These are phyloP conservation scores for Cyclotella baltica DNA, from an alignment of 108 stramenopile species.

Conservation along the genomic window DNA sequence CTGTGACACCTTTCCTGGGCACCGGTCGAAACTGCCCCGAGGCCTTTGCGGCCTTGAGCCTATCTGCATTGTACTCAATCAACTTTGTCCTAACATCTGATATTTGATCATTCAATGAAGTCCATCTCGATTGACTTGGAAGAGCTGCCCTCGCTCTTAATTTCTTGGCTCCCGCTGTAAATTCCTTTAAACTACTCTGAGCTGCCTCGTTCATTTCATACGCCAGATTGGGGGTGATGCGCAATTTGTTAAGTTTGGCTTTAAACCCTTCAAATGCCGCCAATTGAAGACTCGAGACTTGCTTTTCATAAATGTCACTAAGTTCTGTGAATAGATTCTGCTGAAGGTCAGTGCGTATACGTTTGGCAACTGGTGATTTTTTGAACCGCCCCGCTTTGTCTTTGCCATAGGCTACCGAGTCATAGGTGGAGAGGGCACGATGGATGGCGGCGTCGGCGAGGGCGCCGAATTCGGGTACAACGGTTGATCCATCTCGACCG, in stretches of 20 bases:
- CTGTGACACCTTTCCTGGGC: conserved; percentile 89
- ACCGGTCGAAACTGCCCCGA: conserved; percentile 79
- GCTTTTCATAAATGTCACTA: conserved; percentile 63
- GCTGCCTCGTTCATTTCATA: conserved; percentile 74
- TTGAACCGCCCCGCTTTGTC: conserved; percentile 31
- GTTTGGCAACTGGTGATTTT: conserved; percentile 61
- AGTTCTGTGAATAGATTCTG: conserved; percentile 68
- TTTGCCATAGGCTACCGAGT: conserved; percentile 36
- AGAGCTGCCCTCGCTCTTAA: conserved; percentile 39
- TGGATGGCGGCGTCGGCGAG: conserved; percentile 72
- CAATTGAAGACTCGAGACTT: conserved; percentile 61
- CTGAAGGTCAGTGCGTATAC: conserved; percentile 62
- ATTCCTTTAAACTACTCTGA: conserved; percentile 56
- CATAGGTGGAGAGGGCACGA: conserved; percentile 63
- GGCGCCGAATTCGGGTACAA: conserved; percentile 81
- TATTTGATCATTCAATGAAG: conserved; percentile 56
- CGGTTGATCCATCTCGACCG: conserved; percentile 34
- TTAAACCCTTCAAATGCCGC: conserved; percentile 76
- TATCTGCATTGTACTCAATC: conserved; percentile 70
- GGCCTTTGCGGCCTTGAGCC: conserved; percentile 77
- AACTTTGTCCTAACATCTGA: conserved; percentile 45
- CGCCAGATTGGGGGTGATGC: conserved; percentile 74
- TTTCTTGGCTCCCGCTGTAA: conserved; percentile 60
- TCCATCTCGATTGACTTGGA: conserved; percentile 30
- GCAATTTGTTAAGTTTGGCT: conserved; percentile 66